phyloP scores from a whole-genome alignment of 371 early-diverging fungal species.

The Lichtheimia ornata region DNA sequence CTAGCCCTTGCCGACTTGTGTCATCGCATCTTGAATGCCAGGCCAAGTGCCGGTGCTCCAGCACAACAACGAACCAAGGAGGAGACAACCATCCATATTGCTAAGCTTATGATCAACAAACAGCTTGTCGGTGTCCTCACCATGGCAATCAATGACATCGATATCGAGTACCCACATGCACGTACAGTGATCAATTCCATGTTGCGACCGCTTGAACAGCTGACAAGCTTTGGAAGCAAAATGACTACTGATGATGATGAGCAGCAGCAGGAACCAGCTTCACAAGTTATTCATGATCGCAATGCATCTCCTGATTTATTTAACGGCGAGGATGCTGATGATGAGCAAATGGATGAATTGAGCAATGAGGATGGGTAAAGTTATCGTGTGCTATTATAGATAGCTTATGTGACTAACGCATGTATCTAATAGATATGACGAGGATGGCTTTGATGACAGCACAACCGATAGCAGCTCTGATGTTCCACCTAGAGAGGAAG shows the following conservation, averaged over 20 bases:
- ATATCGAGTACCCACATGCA: slow-evolving; percentile 86
- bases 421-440: slow-evolving; percentile 36
- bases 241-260: slow-evolving; percentile 57
- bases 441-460: slow-evolving; percentile 74
- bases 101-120: slow-evolving; percentile 89
- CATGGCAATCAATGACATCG: slow-evolving; percentile 79
- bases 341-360: slow-evolving; percentile 66
- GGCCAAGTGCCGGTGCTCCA: slow-evolving; percentile 27
- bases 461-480: slow-evolving; percentile 73
- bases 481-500: slow-evolving; percentile 51
- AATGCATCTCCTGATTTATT: slow-evolving; percentile 92
- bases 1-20: slow-evolving; percentile 74
- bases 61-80: slow-evolving; percentile 38
- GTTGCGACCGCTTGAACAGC: slow-evolving; percentile 84
- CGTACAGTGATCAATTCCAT: slow-evolving; percentile 73
- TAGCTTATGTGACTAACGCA: background rate
- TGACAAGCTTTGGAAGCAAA: slow-evolving; percentile 87
- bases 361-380: slow-evolving; percentile 58
- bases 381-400: slow-evolving; percentile 47
- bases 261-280: slow-evolving; percentile 25
- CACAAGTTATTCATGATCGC: slow-evolving; percentile 78
- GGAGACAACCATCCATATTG: slow-evolving; percentile 63
- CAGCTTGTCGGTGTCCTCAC: slow-evolving; percentile 82
- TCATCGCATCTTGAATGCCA: slow-evolving; percentile 65
- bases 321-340: slow-evolving; percentile 63